These are phyloP conservation scores for Inonotus obliquus DNA, from an alignment of 1,284 basidiomycete species.

Conservation along the genomic window DNA sequence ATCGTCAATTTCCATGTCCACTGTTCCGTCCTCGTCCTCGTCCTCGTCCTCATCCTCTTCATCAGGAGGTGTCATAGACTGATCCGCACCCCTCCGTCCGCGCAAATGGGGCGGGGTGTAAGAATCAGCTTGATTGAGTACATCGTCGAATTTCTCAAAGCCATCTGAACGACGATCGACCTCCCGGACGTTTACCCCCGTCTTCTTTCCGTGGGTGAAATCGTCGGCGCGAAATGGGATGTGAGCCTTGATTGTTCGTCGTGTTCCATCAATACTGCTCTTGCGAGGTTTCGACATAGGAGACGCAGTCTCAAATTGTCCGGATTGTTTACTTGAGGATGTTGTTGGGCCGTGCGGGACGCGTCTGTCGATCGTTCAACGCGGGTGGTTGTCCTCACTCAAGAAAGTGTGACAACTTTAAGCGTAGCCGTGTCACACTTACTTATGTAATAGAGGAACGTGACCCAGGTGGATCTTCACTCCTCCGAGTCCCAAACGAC, in stretches of 20 bases:
- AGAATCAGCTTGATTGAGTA: conserved; percentile 67
- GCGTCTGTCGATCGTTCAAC: neutral
- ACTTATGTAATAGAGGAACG: conserved; percentile 2
- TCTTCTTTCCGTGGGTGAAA: conserved; percentile 69
- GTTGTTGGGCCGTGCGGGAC: neutral
- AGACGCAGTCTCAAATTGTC: neutral
- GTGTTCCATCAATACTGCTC: conserved; percentile 31
- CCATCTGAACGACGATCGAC: conserved; percentile 76
- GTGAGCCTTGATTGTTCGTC: conserved; percentile 49
- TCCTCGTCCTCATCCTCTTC: conserved; percentile 39
- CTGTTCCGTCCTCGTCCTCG: conserved; percentile 52
- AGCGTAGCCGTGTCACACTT: neutral
- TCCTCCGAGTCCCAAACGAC: neutral
- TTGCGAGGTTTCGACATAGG: conserved; percentile 27
- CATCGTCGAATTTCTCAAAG: conserved; percentile 75
- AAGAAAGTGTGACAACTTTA: neutral
- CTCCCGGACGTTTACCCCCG: conserved; percentile 60
- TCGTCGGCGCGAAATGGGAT: conserved; percentile 73
- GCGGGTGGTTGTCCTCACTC: neutral
- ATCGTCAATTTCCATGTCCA: conserved; percentile 66
- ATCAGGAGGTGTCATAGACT: conserved; percentile 33
- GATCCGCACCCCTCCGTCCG: conserved; percentile 34
- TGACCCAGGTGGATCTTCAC: neutral
- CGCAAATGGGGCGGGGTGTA: conserved; percentile 51
- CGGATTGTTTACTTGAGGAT: neutral